These are phyloP conservation scores for Flaveria robusta DNA, from an alignment of 129 eudicot genomes.

Conservation along the genomic window DNA sequence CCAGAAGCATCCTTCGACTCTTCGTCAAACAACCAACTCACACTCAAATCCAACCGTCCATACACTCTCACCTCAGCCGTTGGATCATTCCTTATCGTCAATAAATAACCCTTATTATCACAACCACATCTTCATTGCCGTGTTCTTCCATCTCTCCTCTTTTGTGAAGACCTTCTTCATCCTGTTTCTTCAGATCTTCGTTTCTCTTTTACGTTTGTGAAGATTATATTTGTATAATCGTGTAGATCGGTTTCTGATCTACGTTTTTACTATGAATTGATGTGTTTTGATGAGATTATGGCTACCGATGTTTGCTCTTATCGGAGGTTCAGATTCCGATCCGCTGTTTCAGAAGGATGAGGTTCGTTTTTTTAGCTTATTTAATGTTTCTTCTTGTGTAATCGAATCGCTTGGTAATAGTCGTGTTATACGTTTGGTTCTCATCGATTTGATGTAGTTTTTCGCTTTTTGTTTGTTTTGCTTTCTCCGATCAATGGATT, in stretches of 20 bases:
- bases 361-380: conserved; percentile 13
- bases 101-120: conserved; percentile 39
- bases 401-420: no score
- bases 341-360: conserved; percentile 5
- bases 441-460: not conserved
- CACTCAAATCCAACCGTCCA: conserved; percentile 34
- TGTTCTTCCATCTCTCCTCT: conserved; percentile 6
- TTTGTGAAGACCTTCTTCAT: not conserved
- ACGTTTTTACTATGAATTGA: conserved; percentile 36
- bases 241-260: conserved; percentile 52
- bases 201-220: not conserved
- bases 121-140: conserved; percentile 7
- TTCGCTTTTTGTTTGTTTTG: not conserved
- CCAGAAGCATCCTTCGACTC: conserved; percentile 29
- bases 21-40: conserved; percentile 26
- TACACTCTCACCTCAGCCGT: conserved; percentile 41
- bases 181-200: conserved; percentile 13
- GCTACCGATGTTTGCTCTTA: not conserved
- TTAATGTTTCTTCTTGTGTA: no score
- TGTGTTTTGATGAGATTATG: not conserved
- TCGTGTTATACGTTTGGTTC: not conserved
- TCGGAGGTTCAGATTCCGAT: not conserved
- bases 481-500: not conserved
- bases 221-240: not conserved
- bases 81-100: conserved; percentile 35